Percentiles rank a stretch among this genome's conserved stretches.
These are phyloP conservation scores for Helicostylum pulchrum DNA, from an alignment of 192 early-diverging fungal species.

Conservation along the genomic window DNA sequence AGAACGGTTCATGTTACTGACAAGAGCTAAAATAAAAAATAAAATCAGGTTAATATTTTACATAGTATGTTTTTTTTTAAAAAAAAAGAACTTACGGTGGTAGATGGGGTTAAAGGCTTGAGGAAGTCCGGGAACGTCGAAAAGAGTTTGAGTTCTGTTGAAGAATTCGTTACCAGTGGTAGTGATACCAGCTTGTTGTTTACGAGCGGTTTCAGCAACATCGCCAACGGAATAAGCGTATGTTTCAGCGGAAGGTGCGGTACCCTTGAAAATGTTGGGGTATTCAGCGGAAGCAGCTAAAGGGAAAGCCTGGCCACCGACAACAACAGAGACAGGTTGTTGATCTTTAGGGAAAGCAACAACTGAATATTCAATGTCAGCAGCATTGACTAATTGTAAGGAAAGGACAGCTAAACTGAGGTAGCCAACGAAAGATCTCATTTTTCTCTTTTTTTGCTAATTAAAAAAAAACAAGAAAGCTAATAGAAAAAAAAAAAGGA, in stretches of 20 bases:
- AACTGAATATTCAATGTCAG: constrained; percentile 24
- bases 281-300: constrained; percentile 2
- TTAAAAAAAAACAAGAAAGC: too few species aligned
- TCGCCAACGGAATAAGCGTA: constrained; percentile 23
- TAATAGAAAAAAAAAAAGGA: too few species aligned
- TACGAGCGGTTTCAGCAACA: constrained; percentile 34
- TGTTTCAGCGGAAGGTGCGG: constrained; percentile 9
- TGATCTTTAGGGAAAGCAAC: constrained; percentile 21
- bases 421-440: constrained; percentile 10
- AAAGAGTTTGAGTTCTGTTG: constrained; percentile 37
- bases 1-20: constrained; percentile 16
- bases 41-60: neutral
- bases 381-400: constrained; percentile 5
- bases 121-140: constrained; percentile 32
- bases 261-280: constrained; percentile 21
- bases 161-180: constrained; percentile 45
- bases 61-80: neutral
- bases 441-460: constrained; percentile 1
- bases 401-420: constrained; percentile 16
- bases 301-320: constrained; percentile 19
- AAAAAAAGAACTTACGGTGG: constrained; percentile 29
- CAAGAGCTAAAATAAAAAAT: constrained; percentile 6
- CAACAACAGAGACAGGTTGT: constrained; percentile 19
- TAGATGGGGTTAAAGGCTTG: constrained; percentile 43
- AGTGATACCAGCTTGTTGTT: neutral